A percentile compares a stretch with the other conserved stretches of the same genome.
phyloP scores from a whole-genome alignment of 352 stramenopile genomes.

The Thalassiosira hispida region DNA sequence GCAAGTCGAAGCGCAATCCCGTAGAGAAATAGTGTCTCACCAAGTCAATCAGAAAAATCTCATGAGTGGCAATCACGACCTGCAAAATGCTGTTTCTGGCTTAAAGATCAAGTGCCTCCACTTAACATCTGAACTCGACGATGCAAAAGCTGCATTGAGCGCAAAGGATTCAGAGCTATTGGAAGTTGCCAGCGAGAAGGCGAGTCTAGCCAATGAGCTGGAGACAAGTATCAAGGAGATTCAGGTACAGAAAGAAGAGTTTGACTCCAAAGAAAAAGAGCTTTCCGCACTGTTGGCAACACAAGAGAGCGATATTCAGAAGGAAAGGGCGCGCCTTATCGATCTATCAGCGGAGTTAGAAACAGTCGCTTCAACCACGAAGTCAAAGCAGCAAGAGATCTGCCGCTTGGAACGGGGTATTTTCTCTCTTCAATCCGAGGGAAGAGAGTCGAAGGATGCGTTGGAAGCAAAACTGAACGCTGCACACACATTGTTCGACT shows the following conservation, averaged over 20 bases:
- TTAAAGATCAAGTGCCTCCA: slow-evolving; percentile 40
- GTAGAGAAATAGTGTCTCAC: slow-evolving; percentile 24
- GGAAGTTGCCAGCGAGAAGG: slow-evolving; percentile 26
- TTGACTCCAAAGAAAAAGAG: slow-evolving; percentile 7
- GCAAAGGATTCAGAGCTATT: slow-evolving; percentile 28
- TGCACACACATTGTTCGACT: slow-evolving; percentile 13
- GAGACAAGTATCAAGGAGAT: slow-evolving; percentile 2
- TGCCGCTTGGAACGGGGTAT: slow-evolving; percentile 10
- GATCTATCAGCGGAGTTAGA: slow-evolving; percentile 21
- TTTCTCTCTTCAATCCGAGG: slow-evolving; percentile 13
- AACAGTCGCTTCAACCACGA: slow-evolving; percentile 1
- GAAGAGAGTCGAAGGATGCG: neutral
- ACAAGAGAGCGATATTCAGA: slow-evolving; percentile 8
- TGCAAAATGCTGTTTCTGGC: slow-evolving; percentile 37
- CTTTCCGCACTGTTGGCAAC: neutral
- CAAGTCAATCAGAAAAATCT: slow-evolving; percentile 25
- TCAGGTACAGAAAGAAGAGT: slow-evolving; percentile 6
- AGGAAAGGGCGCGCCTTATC: neutral
- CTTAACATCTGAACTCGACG: slow-evolving; percentile 23
- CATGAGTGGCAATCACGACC: slow-evolving; percentile 19
- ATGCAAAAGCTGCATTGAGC: slow-evolving; percentile 2
- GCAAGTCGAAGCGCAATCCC: slow-evolving; percentile 25
- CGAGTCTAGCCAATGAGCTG: slow-evolving; percentile 8
- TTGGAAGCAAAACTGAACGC: slow-evolving; percentile 18
- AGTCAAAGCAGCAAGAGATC: slow-evolving; percentile 28